Conservation (phyloP, 192 early-diverging fungal genomes). For the Powellomyces hirtus region DNA sequence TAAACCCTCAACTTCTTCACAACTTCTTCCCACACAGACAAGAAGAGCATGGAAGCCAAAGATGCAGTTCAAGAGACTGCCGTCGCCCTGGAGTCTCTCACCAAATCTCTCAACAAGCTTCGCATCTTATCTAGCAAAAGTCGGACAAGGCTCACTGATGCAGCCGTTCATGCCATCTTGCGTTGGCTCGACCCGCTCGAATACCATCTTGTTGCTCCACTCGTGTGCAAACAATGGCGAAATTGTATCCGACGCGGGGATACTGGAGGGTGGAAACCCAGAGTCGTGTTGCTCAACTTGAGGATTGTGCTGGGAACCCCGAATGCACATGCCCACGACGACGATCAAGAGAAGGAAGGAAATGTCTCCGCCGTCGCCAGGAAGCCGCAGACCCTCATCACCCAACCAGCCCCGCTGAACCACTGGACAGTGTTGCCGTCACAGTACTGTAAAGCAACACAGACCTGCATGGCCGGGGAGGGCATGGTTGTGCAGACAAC, state of each 20-base stretch:
- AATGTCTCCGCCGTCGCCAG: background rate
- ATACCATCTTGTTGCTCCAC: slow-evolving; percentile 1
- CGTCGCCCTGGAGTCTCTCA: too few relatives aligned
- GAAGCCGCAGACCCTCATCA: background rate
- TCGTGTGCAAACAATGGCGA: background rate
- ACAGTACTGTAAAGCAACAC: background rate
- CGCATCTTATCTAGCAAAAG: too few relatives aligned
- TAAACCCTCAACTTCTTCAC: too few relatives aligned
- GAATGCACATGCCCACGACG: background rate
- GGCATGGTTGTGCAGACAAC: background rate
- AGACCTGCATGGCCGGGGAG: background rate
- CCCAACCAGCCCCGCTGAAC: background rate
- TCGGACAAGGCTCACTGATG: too few relatives aligned
- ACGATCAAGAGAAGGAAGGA: background rate
- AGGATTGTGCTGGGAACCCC: background rate
- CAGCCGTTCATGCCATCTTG: background rate
- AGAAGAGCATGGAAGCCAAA: too few relatives aligned
- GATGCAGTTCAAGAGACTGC: too few relatives aligned
- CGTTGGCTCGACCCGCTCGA: background rate
- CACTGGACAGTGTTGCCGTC: background rate
- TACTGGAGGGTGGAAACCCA: background rate
- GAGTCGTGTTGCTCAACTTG: background rate
- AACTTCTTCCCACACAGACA: too few relatives aligned
- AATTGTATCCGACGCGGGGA: background rate
- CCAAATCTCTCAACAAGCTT: too few relatives aligned